These are phyloP conservation scores for Aspergillus flavus DNA, from an alignment of 2,329 filamentous ascomycete genomes.

Conservation along the genomic window DNA sequence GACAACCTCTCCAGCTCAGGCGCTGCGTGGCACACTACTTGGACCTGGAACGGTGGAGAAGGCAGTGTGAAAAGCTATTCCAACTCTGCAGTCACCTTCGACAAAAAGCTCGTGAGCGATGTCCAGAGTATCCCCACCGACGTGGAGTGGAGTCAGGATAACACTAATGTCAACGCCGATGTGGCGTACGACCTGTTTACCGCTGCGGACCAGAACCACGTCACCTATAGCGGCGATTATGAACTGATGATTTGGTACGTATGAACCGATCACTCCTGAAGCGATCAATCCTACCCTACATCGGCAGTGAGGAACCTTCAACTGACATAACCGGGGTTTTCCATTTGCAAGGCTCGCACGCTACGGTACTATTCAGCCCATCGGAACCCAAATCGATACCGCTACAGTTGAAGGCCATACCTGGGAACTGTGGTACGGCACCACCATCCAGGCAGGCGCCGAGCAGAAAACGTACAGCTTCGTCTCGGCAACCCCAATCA, in stretches of 20 bases:
- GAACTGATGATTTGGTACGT: slow-evolving; percentile 64
- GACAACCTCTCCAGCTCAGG: slow-evolving; percentile 29
- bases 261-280: neutral
- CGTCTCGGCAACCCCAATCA: slow-evolving; percentile 45
- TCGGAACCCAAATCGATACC: slow-evolving; percentile 55
- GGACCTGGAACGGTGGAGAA: slow-evolving; percentile 43
- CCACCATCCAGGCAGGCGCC: slow-evolving; percentile 45
- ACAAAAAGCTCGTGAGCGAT: slow-evolving; percentile 14
- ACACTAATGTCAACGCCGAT: slow-evolving; percentile 52
- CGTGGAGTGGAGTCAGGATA: slow-evolving; percentile 53
- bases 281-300: neutral
- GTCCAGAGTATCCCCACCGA: slow-evolving; percentile 44
- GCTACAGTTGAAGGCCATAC: slow-evolving; percentile 52
- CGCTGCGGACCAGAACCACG: slow-evolving; percentile 37
- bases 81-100: neutral
- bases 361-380: slow-evolving; percentile 56
- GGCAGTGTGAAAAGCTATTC: slow-evolving; percentile 44
- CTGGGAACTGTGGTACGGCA: slow-evolving; percentile 62
- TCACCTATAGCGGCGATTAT: slow-evolving; percentile 51
- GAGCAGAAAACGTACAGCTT: slow-evolving; percentile 58
- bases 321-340: neutral
- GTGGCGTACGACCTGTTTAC: slow-evolving; percentile 65
- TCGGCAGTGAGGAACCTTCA: too few relatives aligned
- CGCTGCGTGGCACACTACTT: slow-evolving; percentile 45
- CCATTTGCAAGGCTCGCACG: slow-evolving; percentile 42